A percentile compares a stretch with the other conserved stretches of the same genome.
Evolutionary conservation across 768 basidiomycete species (phyloP).

Genomic region (Lactarius evosmus): DNA sequence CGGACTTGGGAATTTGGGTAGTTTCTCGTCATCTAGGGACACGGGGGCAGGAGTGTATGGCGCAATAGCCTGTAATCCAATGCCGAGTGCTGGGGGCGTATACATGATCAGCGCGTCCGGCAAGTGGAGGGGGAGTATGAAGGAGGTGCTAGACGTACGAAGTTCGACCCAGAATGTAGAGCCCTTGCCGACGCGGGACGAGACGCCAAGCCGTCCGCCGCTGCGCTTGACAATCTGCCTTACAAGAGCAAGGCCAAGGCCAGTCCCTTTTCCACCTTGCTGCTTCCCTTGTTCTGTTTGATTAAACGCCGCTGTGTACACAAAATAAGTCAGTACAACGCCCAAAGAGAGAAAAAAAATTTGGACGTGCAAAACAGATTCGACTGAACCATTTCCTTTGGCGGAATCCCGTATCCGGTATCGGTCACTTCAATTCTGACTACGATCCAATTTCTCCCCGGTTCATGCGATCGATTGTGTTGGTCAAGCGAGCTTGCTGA

Average conservation of each 20-base stretch:
- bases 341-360: neutral
- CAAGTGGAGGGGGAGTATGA: no score
- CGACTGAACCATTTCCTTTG: slow-evolving; percentile 64
- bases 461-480: slow-evolving; percentile 48
- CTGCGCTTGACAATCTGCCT: slow-evolving; percentile 52
- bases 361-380: slow-evolving; percentile 63
- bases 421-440: slow-evolving; percentile 85
- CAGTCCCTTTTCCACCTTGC: slow-evolving; percentile 58
- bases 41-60: slow-evolving; percentile 31
- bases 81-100: slow-evolving; percentile 50
- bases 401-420: slow-evolving; percentile 63
- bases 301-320: slow-evolving; percentile 59
- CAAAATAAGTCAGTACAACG: neutral
- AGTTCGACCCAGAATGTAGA: slow-evolving; percentile 90
- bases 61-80: slow-evolving; percentile 52
- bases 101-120: neutral
- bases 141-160: slow-evolving; percentile 38
- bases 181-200: slow-evolving; percentile 53
- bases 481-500: slow-evolving; percentile 40
- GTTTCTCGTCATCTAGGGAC: slow-evolving; percentile 6
- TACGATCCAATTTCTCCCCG: slow-evolving; percentile 59
- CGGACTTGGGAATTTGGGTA: neutral
- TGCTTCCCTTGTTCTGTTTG: slow-evolving; percentile 74
- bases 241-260: slow-evolving; percentile 50
- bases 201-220: slow-evolving; percentile 45